Evolutionary conservation across 1,284 basidiomycete genomes (phyloP).

Genomic region (Leccinum huronense): DNA sequence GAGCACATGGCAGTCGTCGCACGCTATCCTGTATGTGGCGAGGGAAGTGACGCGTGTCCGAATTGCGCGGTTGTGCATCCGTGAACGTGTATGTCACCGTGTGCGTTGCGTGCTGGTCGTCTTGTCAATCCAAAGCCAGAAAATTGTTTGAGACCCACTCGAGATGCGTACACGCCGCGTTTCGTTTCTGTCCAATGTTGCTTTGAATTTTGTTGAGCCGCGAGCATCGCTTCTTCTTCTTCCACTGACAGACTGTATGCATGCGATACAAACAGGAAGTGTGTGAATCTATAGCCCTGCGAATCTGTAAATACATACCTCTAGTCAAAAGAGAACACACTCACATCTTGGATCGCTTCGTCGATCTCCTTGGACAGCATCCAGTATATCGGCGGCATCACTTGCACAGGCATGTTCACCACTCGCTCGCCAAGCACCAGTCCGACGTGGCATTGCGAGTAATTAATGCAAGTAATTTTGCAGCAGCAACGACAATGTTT

Average conservation of each 20-base stretch:
- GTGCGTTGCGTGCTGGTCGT: conserved; percentile 55
- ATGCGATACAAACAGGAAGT: conserved; percentile 73
- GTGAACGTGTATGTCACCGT: conserved; percentile 67
- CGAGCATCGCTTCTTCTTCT: conserved; percentile 48
- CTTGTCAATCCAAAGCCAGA: neutral
- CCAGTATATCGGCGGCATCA: conserved; percentile 85
- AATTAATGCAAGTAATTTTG: neutral
- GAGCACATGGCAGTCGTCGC: too few species aligned
- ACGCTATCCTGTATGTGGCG: too few species aligned
- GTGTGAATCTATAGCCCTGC: conserved; percentile 69
- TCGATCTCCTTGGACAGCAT: conserved; percentile 84
- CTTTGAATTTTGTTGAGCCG: conserved; percentile 23
- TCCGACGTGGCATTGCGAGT: conserved; percentile 57
- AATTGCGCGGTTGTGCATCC: conserved; percentile 54
- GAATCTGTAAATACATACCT: neutral
- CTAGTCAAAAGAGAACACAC: conserved; percentile 20
- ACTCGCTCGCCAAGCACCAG: conserved; percentile 83
- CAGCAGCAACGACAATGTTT: conserved; percentile 48
- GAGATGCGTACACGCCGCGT: conserved; percentile 48
- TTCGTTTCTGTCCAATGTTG: neutral
- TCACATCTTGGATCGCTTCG: conserved; percentile 62
- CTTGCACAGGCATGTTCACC: conserved; percentile 90
- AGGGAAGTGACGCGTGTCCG: conserved; percentile 30
- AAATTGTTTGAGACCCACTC: neutral
- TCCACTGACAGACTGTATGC: conserved; percentile 65